phyloP scores from a whole-genome alignment of 495 filamentous ascomycete genomes.

The Delitschia confertaspora region DNA sequence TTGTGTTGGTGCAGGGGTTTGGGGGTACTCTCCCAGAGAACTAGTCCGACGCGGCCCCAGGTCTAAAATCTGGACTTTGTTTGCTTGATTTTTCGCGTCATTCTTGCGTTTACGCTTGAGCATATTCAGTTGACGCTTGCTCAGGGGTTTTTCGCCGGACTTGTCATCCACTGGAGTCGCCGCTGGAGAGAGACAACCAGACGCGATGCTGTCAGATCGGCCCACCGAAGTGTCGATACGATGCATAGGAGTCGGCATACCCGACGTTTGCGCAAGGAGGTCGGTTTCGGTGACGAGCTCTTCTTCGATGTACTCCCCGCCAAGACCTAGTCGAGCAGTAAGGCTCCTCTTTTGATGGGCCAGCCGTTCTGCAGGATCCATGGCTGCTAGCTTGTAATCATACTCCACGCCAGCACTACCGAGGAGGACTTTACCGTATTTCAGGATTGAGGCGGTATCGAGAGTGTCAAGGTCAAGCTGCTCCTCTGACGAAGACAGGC shows the following conservation, averaged over 20 bases:
- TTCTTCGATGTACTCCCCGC: conserved; percentile 77
- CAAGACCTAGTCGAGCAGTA: conserved; percentile 69
- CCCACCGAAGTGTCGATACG: conserved; percentile 41
- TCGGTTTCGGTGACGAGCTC: conserved; percentile 63
- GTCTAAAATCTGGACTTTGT: conserved; percentile 86
- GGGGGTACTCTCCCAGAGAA: conserved; percentile 43
- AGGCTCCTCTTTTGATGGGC: conserved; percentile 83
- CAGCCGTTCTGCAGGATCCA: conserved; percentile 73
- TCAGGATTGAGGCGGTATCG: conserved; percentile 69
- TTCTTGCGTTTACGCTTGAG: conserved; percentile 68
- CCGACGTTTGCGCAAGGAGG: conserved; percentile 35
- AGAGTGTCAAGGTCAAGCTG: conserved; percentile 64
- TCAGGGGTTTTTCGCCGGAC: conserved; percentile 61
- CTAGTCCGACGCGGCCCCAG: conserved; percentile 45
- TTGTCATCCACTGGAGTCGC: conserved; percentile 59
- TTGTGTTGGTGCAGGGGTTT: conserved; percentile 54
- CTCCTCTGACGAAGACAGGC: conserved; percentile 40
- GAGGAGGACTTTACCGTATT: conserved; percentile 69
- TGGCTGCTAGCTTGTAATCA: conserved; percentile 66
- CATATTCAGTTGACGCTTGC: conserved; percentile 85
- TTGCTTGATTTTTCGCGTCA: conserved; percentile 51
- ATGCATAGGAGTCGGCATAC: conserved; percentile 31
- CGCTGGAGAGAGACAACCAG: conserved; percentile 38
- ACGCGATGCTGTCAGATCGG: conserved; percentile 23
- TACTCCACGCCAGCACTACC: conserved; percentile 76